Conservation (phyloP, 2,329 filamentous ascomycete species). For the Penicillium crustosum region DNA sequence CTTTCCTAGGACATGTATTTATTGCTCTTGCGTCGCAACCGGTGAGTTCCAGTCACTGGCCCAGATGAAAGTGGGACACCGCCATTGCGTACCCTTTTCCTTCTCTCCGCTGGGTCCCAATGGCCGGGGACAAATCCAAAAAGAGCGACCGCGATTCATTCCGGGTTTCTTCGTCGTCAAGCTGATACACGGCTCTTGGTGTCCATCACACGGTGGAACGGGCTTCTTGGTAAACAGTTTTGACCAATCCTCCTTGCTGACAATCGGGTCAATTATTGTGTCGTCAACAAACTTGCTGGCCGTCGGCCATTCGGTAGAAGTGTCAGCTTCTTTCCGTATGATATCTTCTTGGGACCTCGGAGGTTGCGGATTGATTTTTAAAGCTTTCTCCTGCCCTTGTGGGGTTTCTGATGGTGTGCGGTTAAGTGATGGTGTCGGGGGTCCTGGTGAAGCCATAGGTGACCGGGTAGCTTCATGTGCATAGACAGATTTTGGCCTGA, state of each 20-base stretch:
- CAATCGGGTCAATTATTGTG: constrained; percentile 65
- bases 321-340: background rate
- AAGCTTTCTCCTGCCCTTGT: background rate
- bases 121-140: constrained; percentile 72
- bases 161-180: constrained; percentile 86
- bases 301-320: constrained; percentile 6
- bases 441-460: background rate
- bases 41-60: constrained; percentile 59
- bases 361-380: background rate
- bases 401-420: background rate
- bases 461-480: background rate
- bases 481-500: constrained; percentile 59
- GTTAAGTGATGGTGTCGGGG: background rate
- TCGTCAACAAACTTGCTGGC: constrained; percentile 34
- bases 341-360: background rate
- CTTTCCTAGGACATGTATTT: background rate
- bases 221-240: constrained; percentile 75
- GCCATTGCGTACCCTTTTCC: constrained; percentile 81
- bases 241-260: constrained; percentile 79
- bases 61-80: constrained; percentile 81
- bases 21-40: background rate
- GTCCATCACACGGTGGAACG: constrained; percentile 75
- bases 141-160: constrained; percentile 68
- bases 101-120: constrained; percentile 82
- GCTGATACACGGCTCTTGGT: constrained; percentile 81